Conservation (phyloP, 495 filamentous ascomycete species). For the Penicillium pulvis region DNA sequence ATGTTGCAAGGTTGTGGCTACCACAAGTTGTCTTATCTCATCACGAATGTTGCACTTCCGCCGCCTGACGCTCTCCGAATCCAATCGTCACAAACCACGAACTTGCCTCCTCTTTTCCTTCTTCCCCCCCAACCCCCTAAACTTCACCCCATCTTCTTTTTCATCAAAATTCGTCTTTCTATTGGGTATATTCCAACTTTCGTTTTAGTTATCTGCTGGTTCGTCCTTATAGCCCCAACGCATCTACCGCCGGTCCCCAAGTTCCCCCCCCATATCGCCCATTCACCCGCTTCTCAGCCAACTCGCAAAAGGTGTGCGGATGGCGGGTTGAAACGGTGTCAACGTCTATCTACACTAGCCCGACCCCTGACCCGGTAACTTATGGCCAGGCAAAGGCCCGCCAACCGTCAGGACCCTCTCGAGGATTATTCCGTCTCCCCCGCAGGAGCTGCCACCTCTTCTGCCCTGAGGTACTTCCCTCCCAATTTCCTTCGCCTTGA, state of each 20-base stretch:
- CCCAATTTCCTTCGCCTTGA: slow-evolving; percentile 5
- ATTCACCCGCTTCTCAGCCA: slow-evolving; percentile 25
- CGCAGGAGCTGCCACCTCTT: slow-evolving; percentile 44
- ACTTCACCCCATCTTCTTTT: slow-evolving; percentile 3
- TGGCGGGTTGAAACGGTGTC: slow-evolving; percentile 52
- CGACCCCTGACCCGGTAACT: slow-evolving; percentile 45
- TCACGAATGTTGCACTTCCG: slow-evolving; percentile 38
- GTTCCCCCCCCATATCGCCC: slow-evolving; percentile 18
- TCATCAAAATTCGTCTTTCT: slow-evolving; percentile 8
- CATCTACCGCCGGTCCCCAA: slow-evolving; percentile 15
- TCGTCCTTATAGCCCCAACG: slow-evolving; percentile 16
- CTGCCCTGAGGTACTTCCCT: slow-evolving; percentile 43
- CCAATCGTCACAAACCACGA: slow-evolving; percentile 36
- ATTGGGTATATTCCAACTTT: slow-evolving; percentile 2
- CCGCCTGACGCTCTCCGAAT: slow-evolving; percentile 44
- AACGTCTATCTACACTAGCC: slow-evolving; percentile 32
- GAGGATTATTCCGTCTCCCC: slow-evolving; percentile 48
- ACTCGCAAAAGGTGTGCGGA: slow-evolving; percentile 36
- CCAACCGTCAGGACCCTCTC: slow-evolving; percentile 52
- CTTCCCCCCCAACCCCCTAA: slow-evolving; percentile 8
- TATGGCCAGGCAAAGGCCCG: slow-evolving; percentile 55
- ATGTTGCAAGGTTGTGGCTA: slow-evolving; percentile 8
- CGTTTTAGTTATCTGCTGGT: not conserved
- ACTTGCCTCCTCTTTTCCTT: slow-evolving; percentile 23
- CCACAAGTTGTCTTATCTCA: slow-evolving; percentile 22